Percentiles rank a stretch among this genome's conserved stretches.
Evolutionary conservation across 1,139 yeast species (phyloP).

Genomic region (Lodderomyces jiufengensis): DNA sequence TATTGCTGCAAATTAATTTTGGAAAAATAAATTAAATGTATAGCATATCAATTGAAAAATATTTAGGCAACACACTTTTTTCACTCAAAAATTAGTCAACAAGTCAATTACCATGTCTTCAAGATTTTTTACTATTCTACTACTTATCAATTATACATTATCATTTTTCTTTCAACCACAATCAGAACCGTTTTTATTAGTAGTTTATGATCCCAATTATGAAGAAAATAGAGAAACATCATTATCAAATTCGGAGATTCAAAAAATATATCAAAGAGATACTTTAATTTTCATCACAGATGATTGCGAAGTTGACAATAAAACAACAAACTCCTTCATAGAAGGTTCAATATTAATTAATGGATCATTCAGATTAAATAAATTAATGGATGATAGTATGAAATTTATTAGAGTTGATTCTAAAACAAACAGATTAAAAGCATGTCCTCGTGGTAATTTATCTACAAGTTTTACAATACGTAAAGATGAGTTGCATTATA

Average conservation of each 20-base stretch:
- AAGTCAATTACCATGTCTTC: too few species aligned
- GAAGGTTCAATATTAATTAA: conserved; percentile 7
- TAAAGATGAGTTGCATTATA: conserved; percentile 4
- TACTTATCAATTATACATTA: too few species aligned
- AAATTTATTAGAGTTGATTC: conserved; percentile 9
- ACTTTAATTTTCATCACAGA: conserved; percentile 5
- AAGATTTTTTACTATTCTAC: too few species aligned
- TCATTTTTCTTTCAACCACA: too few species aligned
- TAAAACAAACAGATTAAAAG: conserved; percentile 8
- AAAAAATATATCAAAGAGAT: conserved; percentile 3
- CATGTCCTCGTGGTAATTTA: conserved; percentile 10
- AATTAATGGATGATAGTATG: not conserved
- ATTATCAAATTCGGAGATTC: conserved; percentile 4
- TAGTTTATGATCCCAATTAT: conserved; percentile 7
- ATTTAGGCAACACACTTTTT: too few species aligned
- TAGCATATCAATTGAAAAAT: too few species aligned
- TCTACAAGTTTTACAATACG: conserved; percentile 7
- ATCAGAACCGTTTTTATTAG: conserved; percentile 9
- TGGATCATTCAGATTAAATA: conserved; percentile 5
- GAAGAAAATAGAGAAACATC: not conserved
- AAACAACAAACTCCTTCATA: conserved; percentile 2
- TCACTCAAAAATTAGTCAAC: too few species aligned
- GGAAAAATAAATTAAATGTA: too few species aligned
- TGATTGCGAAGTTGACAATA: not conserved
- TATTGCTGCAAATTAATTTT: too few species aligned